A percentile compares a stretch with the other conserved stretches of the same genome.
phyloP scores from a whole-genome alignment of 2,329 filamentous ascomycete genomes.

The Phaeophleospora eucalypticola region DNA sequence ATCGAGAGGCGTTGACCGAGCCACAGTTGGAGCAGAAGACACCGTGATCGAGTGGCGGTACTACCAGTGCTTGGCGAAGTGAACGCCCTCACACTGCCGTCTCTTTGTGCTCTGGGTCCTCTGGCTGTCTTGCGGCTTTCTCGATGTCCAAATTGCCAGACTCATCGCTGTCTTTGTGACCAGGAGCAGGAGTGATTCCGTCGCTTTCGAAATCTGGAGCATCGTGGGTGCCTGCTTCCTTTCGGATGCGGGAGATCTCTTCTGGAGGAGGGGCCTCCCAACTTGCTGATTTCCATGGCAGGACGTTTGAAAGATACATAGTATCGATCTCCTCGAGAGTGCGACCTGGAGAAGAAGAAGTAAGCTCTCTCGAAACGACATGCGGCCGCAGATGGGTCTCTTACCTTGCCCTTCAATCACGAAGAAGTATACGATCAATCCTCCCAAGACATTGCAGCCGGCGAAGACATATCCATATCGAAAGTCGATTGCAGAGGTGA shows the following conservation, averaged over 20 bases:
- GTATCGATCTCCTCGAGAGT: slow-evolving; percentile 71
- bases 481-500: slow-evolving; percentile 66
- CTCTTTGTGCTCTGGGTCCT: too few species aligned
- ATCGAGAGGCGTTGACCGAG: too few species aligned
- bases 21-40: too few species aligned
- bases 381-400: too few species aligned
- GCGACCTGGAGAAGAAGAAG: too few species aligned
- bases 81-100: too few species aligned
- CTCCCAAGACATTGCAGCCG: slow-evolving; percentile 63
- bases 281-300: slow-evolving; percentile 31
- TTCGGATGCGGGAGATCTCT: slow-evolving; percentile 20
- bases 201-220: slow-evolving; percentile 4
- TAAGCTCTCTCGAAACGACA: slow-evolving; percentile 11
- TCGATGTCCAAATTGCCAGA: too few species aligned
- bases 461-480: slow-evolving; percentile 73
- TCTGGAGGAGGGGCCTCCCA: slow-evolving; percentile 32
- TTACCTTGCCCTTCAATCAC: slow-evolving; percentile 70
- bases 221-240: slow-evolving; percentile 11
- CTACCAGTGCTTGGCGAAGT: too few species aligned
- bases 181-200: neutral
- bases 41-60: too few species aligned
- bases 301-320: slow-evolving; percentile 57
- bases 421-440: slow-evolving; percentile 69
- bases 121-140: too few species aligned
- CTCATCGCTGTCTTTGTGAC: too few species aligned